Base-by-base conservation (phyloP, 2,329 filamentous ascomycete species). In the Aspergillus floridensis region DNA sequence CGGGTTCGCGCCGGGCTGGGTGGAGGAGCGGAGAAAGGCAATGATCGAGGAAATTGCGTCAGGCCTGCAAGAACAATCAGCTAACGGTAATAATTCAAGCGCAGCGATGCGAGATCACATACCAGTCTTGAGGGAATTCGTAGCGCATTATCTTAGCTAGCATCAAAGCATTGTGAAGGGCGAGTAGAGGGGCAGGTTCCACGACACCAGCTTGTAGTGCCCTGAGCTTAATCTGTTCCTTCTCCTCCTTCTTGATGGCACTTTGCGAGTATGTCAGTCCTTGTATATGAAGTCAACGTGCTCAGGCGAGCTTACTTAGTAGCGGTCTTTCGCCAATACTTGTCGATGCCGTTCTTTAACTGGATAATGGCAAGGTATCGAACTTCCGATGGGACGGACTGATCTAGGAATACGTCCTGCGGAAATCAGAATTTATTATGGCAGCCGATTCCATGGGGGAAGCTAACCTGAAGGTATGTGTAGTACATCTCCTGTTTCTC, bases 341-440 rank as follows among this genome's bases (percentile, higher is more conserved):
- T 92, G 73, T 98, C 93, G 75, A 98, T 93, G 57, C 93, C 95
- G 74, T 98, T 97, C 74, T 98, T 98, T 56, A 99, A 83, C 72
- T 96, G 91, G 66, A 98, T 96, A 59, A 98, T 86, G 57, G 93
- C 90, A 11, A 97, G 87, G 70, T 96, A 92, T 62, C 95, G 90
- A 56, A 93, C 85, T 69, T 96, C 88, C 59, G 86, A 77, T 1
- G 91, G 90, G 1, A 96, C 80, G 2, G 86, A 86, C 62, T 86
- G 87, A 77, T 96, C 90, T 63, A 96, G 83, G 73, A 93, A 97
- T 38, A 92, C 85, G 66, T 88, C 84, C 88, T 96, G 70, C 12
- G 61, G 41, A 16, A 31, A 41, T 62, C 16, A 59, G 60, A 26
- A 49, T 53, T 12, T 10, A 24, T 24, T 5, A 35, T 24, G 41